Base-by-base conservation (phyloP, 2,329 filamentous ascomycete genomes). In the Epichloe aotearoae region DNA sequence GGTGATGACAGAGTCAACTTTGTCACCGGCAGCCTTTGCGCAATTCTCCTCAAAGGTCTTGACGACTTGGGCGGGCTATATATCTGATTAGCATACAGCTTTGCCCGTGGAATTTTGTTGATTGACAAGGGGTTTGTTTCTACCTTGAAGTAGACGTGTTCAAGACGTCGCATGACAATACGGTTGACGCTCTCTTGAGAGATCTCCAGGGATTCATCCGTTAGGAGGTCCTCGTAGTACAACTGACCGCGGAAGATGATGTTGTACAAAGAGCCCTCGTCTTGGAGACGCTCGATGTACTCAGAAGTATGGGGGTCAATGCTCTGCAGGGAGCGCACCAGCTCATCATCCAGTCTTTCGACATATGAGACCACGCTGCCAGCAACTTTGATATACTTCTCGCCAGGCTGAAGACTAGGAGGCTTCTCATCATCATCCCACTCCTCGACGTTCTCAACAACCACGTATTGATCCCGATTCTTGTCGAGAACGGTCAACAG, bases 371-470 rank as follows among this genome's bases (percentile, higher is more conserved):
- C 88, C 54, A 97, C 75, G 73, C 88, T 96, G 64, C 93, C 94
- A 19, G 93, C 88, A 52, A 98, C 80, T 73, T 86, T 90, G 77
- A 95, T 86, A 64, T 91, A 79, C 66, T 80, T 85, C 67, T 95
- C 83, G 55, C 82, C 87, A 20, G 77, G 69, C 52, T 79, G 80
- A 58, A 91, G 74, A 34, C 76, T 76, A 14, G 93, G 93, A 40
- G 83, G 79, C 75, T 96, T 97, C 61, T 98, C 94, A 59, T 98
- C 94, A 62, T 98, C 93, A 59, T 98, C 93, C 93, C 93, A 97
- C 70, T 98, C 93, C 66, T 98, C 93, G 20, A 88, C 93, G 58
- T 80, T 83, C 72, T 98, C 93, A 23, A 93, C 76, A 46, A 98
- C 88, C 48, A 97, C 76, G 64, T 91, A 86, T 4, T 30, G 30